Percentiles rank a stretch among this genome's conserved stretches.
These are phyloP conservation scores for Rhodotorula sp. DNA, from an alignment of 1,284 basidiomycete genomes.

Conservation along the genomic window DNA sequence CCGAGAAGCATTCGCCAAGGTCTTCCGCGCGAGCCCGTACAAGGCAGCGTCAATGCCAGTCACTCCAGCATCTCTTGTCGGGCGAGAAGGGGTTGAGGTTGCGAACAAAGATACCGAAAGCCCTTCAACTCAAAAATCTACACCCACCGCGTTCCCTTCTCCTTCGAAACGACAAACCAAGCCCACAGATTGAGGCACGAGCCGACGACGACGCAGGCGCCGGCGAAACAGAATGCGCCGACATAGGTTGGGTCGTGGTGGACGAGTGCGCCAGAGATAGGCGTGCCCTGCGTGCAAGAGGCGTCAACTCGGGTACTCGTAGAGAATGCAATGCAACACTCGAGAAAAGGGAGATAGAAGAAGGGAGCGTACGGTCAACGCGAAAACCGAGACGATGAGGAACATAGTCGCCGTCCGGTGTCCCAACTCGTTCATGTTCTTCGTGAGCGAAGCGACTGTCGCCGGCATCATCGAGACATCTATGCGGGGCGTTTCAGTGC, in stretches of 20 bases:
- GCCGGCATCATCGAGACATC: conserved; percentile 39
- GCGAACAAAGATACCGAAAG: no score
- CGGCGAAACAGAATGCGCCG: conserved; percentile 42
- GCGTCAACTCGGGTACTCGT: no score
- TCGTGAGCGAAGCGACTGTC: conserved; percentile 22
- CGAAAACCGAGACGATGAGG: conserved; percentile 44
- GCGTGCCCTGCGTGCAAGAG: conserved; percentile 41
- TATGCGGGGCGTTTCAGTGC: no score
- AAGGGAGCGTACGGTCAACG: conserved; percentile 33
- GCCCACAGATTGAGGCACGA: conserved; percentile 27
- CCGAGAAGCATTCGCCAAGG: not conserved
- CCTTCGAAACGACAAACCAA: conserved; percentile 27
- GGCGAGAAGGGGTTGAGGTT: no score
- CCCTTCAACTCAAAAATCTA: conserved; percentile 6
- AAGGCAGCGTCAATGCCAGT: not conserved
- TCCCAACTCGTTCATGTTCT: conserved; percentile 32
- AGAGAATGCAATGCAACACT: no score
- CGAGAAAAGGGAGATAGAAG: no score
- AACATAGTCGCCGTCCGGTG: conserved; percentile 42
- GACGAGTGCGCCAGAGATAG: conserved; percentile 49
- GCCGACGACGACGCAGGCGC: conserved; percentile 42
- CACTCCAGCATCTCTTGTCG: not conserved
- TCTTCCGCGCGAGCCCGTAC: not conserved
- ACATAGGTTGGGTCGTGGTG: conserved; percentile 40
- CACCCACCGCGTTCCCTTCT: conserved; percentile 45